Percentiles rank a stretch among this genome's conserved stretches.
These are phyloP conservation scores for Letharia columbiana DNA, from an alignment of 495 filamentous ascomycete genomes.

Conservation along the genomic window DNA sequence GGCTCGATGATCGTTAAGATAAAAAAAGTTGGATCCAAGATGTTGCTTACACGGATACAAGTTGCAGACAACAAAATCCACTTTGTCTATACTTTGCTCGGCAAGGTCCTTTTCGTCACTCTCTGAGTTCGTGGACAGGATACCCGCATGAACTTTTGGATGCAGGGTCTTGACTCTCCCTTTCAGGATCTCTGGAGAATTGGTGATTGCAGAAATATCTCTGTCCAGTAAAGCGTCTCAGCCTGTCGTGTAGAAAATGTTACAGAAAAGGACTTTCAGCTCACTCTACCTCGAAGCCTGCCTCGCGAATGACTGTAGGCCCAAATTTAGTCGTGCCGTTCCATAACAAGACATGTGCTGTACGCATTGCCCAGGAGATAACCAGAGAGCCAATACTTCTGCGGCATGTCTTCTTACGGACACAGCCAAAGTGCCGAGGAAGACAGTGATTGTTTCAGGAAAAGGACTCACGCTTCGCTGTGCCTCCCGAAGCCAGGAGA, in stretches of 20 bases:
- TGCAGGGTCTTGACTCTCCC: constrained; percentile 97
- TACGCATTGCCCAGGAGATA: no score
- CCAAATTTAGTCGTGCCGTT: background rate
- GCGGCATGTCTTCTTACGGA: background rate
- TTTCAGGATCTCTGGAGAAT: constrained; percentile 95
- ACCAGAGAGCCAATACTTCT: background rate
- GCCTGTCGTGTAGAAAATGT: background rate
- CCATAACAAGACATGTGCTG: background rate
- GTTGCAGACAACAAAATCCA: constrained; percentile 98
- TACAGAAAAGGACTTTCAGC: constrained; percentile 25
- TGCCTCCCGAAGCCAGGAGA: constrained; percentile 88
- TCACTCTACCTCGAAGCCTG: constrained; percentile 86
- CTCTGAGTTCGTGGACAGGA: constrained; percentile 83
- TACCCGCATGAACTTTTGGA: constrained; percentile 87
- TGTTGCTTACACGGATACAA: constrained; percentile 46
- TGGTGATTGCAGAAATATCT: constrained; percentile 94
- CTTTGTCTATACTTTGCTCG: constrained; percentile 93
- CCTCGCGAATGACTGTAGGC: constrained; percentile 68
- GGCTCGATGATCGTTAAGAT: no score
- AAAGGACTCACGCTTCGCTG: constrained; percentile 43
- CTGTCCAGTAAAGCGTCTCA: constrained; percentile 9
- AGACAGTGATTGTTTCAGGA: background rate
- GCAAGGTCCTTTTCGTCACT: constrained; percentile 95
- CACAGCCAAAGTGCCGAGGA: background rate
- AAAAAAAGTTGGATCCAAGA: background rate